Evolutionary conservation across 139 green algal genomes (phyloP), one percentile per base, ranked within the genome.

Genomic region (Desmodesmus armatus): DNA sequence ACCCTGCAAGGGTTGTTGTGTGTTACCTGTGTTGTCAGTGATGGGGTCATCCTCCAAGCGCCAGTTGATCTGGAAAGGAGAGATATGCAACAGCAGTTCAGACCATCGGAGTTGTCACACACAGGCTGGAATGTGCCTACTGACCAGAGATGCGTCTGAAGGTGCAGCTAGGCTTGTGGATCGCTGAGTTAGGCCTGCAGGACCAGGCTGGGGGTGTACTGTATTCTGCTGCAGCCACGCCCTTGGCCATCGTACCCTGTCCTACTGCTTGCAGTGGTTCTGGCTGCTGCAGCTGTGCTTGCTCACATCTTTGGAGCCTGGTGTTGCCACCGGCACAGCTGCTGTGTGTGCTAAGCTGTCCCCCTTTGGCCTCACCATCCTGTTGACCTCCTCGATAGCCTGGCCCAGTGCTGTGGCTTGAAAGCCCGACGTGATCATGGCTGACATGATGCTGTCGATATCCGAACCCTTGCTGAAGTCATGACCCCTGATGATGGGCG

Each of bases 351-450:
- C n/a, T n/a, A n/a, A n/a, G n/a, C n/a, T n/a, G n/a, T n/a, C n/a
- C n/a, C 17, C 9, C 7, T 23, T 33, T 31, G 15, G 17, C 11
- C 90, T 55, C 72, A 99, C 92, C 97, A 99, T 99, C 25, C 94
- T 90, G 80, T 99, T 98, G 87, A 99, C 88, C 75, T 99, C 97
- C 1, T 95, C 67, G 15, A 98, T 82, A 1, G 96, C 97, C 60
- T 96, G 90, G 0, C 95, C 97, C 49, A 99, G 87, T 0, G 91
- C 85, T 1, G 94, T 98, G 13, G 98, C 97, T 80, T 99, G 96
- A 62, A 96, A 97, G 15, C 96, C 96, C 0, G 93, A 96, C 31
- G 85, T 93, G 1, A 95, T 78, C 92, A 99, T 96, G 5, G 90
- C 80, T 0, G 83, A 88, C 93, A 99, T 94, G 25, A 99, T 85